phyloP scores from a whole-genome alignment of 2,329 filamentous ascomycete species.

The Diatrype stigma region DNA sequence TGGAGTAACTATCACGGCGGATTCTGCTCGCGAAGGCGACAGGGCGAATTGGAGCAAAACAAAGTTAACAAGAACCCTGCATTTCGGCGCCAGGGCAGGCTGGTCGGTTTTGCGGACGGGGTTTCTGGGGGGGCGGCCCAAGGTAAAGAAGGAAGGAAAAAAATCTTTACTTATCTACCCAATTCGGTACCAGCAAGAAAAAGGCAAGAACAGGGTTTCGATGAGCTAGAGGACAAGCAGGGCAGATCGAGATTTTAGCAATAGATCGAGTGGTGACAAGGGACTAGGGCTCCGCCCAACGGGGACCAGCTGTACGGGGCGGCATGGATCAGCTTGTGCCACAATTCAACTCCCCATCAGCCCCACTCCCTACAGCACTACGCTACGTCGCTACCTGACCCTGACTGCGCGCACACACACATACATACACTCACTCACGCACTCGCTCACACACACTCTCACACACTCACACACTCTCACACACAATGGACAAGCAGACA shows the following conservation, averaged over 20 bases:
- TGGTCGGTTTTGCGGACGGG: background rate
- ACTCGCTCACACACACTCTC: too few relatives aligned
- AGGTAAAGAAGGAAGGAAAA: background rate
- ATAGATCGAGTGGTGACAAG: slow-evolving; percentile 12
- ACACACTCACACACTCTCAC: too few relatives aligned
- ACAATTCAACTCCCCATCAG: background rate
- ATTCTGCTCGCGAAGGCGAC: too few relatives aligned
- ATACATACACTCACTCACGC: too few relatives aligned
- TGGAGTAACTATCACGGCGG: too few relatives aligned
- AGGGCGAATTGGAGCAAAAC: background rate
- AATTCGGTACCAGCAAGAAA: background rate
- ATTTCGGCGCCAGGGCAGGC: background rate
- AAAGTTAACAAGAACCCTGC: background rate
- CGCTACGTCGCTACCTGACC: too few relatives aligned
- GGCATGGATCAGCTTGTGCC: background rate
- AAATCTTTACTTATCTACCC: background rate
- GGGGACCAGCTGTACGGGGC: background rate
- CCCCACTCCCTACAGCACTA: background rate
- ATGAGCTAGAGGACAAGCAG: slow-evolving; percentile 2
- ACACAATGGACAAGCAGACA: too few relatives aligned
- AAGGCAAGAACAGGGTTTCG: background rate
- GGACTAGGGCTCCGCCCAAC: slow-evolving; percentile 1
- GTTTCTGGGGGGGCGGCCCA: background rate
- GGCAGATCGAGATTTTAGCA: slow-evolving; percentile 18
- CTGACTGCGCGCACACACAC: too few relatives aligned